A percentile compares a stretch with the other conserved stretches of the same genome.
phyloP scores from a whole-genome alignment of 345 rosid species.

The Turritis glabra region DNA sequence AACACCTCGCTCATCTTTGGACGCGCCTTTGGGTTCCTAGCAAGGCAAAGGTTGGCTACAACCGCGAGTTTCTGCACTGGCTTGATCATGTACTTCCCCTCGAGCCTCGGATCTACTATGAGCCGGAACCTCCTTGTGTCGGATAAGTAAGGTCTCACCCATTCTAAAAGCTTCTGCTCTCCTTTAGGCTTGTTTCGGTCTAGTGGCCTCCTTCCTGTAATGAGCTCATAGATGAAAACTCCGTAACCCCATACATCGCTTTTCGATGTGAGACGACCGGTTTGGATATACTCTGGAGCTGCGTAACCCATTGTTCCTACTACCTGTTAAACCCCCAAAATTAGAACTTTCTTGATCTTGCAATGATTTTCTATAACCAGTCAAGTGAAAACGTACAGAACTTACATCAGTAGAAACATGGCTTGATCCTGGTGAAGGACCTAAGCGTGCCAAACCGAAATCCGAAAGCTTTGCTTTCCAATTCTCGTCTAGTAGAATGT shows the following conservation, averaged over 20 bases:
- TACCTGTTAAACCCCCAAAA: slow-evolving; percentile 47
- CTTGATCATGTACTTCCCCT: slow-evolving; percentile 50
- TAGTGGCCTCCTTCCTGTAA: slow-evolving; percentile 84
- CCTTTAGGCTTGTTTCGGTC: slow-evolving; percentile 74
- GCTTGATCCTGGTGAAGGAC: slow-evolving; percentile 80
- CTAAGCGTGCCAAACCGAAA: slow-evolving; percentile 93
- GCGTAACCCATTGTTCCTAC: slow-evolving; percentile 96
- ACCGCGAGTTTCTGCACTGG: slow-evolving; percentile 60
- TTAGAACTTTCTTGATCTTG: slow-evolving; percentile 26
- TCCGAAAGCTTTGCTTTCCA: slow-evolving; percentile 96
- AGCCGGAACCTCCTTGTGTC: slow-evolving; percentile 52
- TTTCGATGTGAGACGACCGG: slow-evolving; percentile 82
- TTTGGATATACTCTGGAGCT: slow-evolving; percentile 86
- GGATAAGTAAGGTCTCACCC: slow-evolving; percentile 77
- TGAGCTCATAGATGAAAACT: slow-evolving; percentile 86
- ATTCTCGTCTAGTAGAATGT: slow-evolving; percentile 77
- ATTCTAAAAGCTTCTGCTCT: slow-evolving; percentile 84
- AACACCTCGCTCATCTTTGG: slow-evolving; percentile 96
- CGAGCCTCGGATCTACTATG: slow-evolving; percentile 70
- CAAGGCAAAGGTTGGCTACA: slow-evolving; percentile 71
- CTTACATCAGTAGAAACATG: slow-evolving; percentile 93
- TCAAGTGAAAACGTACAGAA: slow-evolving; percentile 1
- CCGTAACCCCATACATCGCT: slow-evolving; percentile 94
- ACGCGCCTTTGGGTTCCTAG: slow-evolving; percentile 65
- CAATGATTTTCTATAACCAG: slow-evolving; percentile 44